phyloP scores from a whole-genome alignment of 1,284 basidiomycete genomes.

The Cryptococcus amylolentus region DNA sequence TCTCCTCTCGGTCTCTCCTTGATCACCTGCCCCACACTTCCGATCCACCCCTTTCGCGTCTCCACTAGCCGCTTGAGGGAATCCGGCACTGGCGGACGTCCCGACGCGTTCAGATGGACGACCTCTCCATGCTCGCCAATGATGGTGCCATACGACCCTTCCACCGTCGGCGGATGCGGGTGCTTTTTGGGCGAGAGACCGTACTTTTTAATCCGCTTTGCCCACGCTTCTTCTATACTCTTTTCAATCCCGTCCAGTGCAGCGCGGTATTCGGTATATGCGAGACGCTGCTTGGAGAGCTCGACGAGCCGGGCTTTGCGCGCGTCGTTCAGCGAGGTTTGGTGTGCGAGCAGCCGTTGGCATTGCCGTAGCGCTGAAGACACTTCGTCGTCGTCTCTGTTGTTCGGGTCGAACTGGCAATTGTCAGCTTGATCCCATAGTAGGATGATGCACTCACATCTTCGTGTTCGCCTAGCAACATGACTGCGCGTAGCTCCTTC shows the following conservation, averaged over 20 bases:
- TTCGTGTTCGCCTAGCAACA: constrained; percentile 53
- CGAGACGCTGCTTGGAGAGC: constrained; percentile 81
- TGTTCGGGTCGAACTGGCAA: constrained; percentile 66
- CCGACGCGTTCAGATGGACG: constrained; percentile 45
- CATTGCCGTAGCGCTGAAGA: constrained; percentile 82
- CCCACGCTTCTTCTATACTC: constrained; percentile 59
- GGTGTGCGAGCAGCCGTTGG: constrained; percentile 72
- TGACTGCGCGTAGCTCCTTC: constrained; percentile 55
- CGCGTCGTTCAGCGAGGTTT: constrained; percentile 75
- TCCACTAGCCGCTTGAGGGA: constrained; percentile 66
- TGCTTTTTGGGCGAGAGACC: constrained; percentile 67
- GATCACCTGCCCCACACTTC: constrained; percentile 65
- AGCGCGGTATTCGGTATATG: constrained; percentile 81
- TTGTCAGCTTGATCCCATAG: not conserved
- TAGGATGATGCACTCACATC: constrained; percentile 44
- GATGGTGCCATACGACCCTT: not conserved
- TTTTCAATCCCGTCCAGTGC: constrained; percentile 76
- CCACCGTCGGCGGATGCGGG: constrained; percentile 58
- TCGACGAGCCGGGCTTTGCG: constrained; percentile 69
- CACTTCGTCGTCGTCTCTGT: constrained; percentile 86
- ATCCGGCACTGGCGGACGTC: constrained; percentile 63
- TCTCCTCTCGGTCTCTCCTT: constrained; percentile 61
- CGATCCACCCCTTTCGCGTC: constrained; percentile 68
- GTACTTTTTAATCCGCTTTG: constrained; percentile 51
- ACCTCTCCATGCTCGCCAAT: not conserved